These are phyloP conservation scores for Trichophyton simii DNA, from an alignment of 2,329 filamentous ascomycete species.

Conservation along the genomic window DNA sequence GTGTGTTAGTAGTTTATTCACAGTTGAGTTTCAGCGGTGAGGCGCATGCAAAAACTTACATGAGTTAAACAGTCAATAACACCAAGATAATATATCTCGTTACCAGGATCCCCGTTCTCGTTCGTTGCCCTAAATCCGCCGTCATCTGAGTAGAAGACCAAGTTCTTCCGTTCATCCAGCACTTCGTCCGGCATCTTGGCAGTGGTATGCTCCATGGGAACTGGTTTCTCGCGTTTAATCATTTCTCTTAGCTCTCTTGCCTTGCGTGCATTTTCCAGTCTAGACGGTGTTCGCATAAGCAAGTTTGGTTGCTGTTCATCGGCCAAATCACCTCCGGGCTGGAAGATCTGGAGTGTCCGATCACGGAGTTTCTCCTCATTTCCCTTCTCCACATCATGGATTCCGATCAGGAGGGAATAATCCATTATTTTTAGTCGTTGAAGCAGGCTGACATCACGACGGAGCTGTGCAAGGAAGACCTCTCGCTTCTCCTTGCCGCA, in stretches of 20 bases:
- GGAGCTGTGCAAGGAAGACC: constrained; percentile 77
- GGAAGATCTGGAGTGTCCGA: constrained; percentile 88
- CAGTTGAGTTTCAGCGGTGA: too few species aligned
- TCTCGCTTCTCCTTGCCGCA: constrained; percentile 80
- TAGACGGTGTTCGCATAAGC: constrained; percentile 81
- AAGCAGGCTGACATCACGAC: constrained; percentile 72
- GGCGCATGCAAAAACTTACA: constrained; percentile 44
- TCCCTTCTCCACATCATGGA: constrained; percentile 78
- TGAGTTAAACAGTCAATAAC: constrained; percentile 98
- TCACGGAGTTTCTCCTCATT: constrained; percentile 87
- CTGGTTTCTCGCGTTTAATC: constrained; percentile 81
- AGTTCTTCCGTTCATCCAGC: constrained; percentile 59
- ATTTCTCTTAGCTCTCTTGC: constrained; percentile 82
- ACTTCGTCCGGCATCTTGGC: constrained; percentile 86
- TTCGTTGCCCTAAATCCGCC: constrained; percentile 88
- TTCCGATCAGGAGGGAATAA: constrained; percentile 87
- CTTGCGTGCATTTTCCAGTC: constrained; percentile 81
- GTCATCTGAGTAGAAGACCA: constrained; percentile 87
- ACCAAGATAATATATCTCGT: constrained; percentile 94
- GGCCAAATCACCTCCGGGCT: constrained; percentile 62
- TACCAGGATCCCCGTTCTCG: constrained; percentile 68
- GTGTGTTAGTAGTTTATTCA: neutral
- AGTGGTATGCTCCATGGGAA: constrained; percentile 75
- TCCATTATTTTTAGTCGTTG: constrained; percentile 95
- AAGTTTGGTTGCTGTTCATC: constrained; percentile 51